Conservation (phyloP, 805 yeast genomes). For the Metschnikowia cubensis region DNA sequence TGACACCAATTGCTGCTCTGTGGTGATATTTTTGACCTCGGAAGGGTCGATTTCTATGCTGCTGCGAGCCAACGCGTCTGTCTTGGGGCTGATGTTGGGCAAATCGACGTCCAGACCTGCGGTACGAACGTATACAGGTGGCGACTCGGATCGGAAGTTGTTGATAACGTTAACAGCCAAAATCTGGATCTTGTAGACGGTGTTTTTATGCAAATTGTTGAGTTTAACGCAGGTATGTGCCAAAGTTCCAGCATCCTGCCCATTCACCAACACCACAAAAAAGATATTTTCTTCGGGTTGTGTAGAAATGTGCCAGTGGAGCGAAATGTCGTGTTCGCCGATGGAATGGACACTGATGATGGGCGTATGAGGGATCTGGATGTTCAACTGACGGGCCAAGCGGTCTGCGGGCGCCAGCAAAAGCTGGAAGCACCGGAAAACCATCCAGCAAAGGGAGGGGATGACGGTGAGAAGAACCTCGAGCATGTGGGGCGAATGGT, state of each 20-base stretch:
- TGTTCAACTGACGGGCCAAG: conserved; percentile 43
- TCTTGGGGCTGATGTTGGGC: neutral
- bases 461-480: conserved; percentile 32
- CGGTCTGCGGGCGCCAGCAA: conserved; percentile 44
- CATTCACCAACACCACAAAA: conserved; percentile 33
- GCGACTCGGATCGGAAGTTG: conserved; percentile 32
- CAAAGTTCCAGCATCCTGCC: conserved; percentile 34
- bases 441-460: conserved; percentile 36
- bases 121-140: conserved; percentile 32
- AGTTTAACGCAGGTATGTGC: conserved; percentile 34
- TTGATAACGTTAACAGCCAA: conserved; percentile 34
- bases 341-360: conserved; percentile 53
- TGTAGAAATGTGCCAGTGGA: conserved; percentile 46
- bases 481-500: conserved; percentile 19
- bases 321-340: conserved; percentile 38
- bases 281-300: conserved; percentile 22
- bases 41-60: neutral
- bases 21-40: neutral
- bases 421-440: conserved; percentile 35
- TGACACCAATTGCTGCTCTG: neutral
- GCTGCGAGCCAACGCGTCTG: no score
- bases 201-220: conserved; percentile 24
- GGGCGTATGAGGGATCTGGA: conserved; percentile 56
- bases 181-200: conserved; percentile 33
- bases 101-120: neutral